Base-by-base conservation (phyloP, 768 basidiomycete species). In the Phylloporus arenicola region DNA sequence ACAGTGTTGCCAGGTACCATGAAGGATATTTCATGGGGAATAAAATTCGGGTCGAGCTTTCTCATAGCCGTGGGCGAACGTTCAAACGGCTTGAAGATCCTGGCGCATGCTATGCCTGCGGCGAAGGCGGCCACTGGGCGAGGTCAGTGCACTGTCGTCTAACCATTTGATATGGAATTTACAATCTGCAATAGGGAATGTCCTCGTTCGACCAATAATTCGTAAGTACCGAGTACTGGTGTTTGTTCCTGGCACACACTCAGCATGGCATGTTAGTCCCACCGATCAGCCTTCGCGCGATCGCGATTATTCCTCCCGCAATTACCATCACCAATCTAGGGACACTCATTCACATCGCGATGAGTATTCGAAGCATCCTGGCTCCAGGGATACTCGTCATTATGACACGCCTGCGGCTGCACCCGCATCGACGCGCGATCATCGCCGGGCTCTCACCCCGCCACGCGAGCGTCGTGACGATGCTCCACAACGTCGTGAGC, bases 21-120 rank as follows among this genome's bases (percentile, higher is more conserved):
- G 89, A 92, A 72, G 89, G 90, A 2, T 84, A 75, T 54, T 93
- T 93, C 65, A 89, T 93, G 88, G 90, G 91, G 38, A 91, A 90
- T 67, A 91, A 88, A 73, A 91, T 93, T 49, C 83, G 87, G 11
- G 91, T 92, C 10, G 91, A 92, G 62, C 71, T 85, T 13, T 92
- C 91, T 29, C 88, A 85, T 65, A 88, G 88, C 27, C 88, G 89
- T 45, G 86, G 88, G 14, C 76, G 88, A 50, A 82, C 84, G 13
- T 84, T 86, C 9, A 91, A 88, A 63, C 88, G 83, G 53, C 69
- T 79, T n/a, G 82, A 84, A n/a, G 91, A 91, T 46, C 88, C 89
- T 13, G 88, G 89, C 4, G 86, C 88, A 40, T 92, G 91, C 64
- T 92, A 92, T 71, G 89, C 81, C 58, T 93, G 91, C 47, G 90